Evolutionary conservation across 805 yeast genomes (phyloP).

Genomic region (Danielia reshetovae): DNA sequence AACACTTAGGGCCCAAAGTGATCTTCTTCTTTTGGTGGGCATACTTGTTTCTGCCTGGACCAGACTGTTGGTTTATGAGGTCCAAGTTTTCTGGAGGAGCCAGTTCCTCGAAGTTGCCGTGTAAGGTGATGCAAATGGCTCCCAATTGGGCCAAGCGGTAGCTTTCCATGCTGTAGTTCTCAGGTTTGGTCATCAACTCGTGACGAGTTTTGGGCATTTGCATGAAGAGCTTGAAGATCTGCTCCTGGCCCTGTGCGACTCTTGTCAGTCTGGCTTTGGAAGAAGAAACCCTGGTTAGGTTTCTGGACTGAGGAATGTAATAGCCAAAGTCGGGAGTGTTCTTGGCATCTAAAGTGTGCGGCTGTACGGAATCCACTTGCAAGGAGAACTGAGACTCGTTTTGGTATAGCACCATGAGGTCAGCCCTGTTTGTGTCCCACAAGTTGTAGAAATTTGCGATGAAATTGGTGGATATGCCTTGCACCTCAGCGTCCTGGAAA

Average conservation of each 20-base stretch:
- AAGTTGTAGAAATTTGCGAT: conserved; percentile 67
- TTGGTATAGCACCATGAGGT: conserved; percentile 70
- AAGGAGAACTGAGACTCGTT: conserved; percentile 81
- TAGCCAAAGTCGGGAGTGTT: conserved; percentile 51
- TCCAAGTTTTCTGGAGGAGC: conserved; percentile 47
- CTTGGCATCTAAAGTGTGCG: conserved; percentile 33
- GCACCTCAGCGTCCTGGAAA: conserved; percentile 74
- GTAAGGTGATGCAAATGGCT: conserved; percentile 75
- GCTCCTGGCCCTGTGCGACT: conserved; percentile 64
- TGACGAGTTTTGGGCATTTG: conserved; percentile 80
- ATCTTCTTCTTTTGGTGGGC: conserved; percentile 23
- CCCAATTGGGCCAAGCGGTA: conserved; percentile 66
- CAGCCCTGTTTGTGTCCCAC: conserved; percentile 79
- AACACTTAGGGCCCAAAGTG: conserved; percentile 60
- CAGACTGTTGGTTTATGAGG: conserved; percentile 15
- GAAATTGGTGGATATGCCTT: conserved; percentile 70
- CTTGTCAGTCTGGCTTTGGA: conserved; percentile 54
- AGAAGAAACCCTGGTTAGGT: conserved; percentile 58
- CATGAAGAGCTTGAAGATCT: conserved; percentile 56
- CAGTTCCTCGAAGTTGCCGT: conserved; percentile 78
- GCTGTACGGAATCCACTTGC: conserved; percentile 70
- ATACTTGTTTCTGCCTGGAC: conserved; percentile 14
- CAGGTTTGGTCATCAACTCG: conserved; percentile 57
- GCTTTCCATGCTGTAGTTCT: conserved; percentile 71
- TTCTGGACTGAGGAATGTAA: conserved; percentile 73